Percentiles rank a stretch among this genome's conserved stretches.
Evolutionary conservation across 805 yeast genomes (phyloP).

Genomic region (Yarrowia keelungensis): DNA sequence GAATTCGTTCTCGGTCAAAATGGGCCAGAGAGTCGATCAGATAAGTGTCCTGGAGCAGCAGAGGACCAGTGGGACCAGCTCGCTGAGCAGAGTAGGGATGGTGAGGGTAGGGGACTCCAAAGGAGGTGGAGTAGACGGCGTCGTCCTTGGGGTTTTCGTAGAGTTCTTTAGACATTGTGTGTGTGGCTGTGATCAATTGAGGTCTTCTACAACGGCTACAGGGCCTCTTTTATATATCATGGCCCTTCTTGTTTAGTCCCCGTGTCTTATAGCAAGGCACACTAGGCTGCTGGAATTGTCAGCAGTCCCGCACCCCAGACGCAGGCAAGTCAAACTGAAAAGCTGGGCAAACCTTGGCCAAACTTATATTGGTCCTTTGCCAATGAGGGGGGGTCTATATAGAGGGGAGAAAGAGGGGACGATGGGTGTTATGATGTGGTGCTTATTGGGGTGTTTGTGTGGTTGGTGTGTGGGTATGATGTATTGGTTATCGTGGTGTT

Average conservation of each 20-base stretch:
- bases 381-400: conserved; percentile 20
- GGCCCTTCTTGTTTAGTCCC: background rate
- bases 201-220: background rate
- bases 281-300: background rate
- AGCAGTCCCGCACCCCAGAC: background rate
- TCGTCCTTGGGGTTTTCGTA: conserved; percentile 29
- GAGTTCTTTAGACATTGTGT: conserved; percentile 23
- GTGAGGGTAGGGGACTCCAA: conserved; percentile 39
- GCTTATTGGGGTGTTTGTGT: no score
- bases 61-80: conserved; percentile 77
- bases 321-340: conserved; percentile 10
- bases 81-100: conserved; percentile 52
- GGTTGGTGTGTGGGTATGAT: no score
- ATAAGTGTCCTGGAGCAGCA: conserved; percentile 80
- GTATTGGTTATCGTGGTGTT: no score
- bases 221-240: background rate
- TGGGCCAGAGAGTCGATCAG: conserved; percentile 83
- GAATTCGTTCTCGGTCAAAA: conserved; percentile 88
- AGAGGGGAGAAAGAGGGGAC: no score
- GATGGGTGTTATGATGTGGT: no score
- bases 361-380: background rate
- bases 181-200: background rate
- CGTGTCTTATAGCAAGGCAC: background rate
- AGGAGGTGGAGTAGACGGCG: conserved; percentile 37
- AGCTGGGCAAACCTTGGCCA: background rate